Base-by-base conservation (phyloP, 2,329 filamentous ascomycete species). In the Alternaria ethzedia region DNA sequence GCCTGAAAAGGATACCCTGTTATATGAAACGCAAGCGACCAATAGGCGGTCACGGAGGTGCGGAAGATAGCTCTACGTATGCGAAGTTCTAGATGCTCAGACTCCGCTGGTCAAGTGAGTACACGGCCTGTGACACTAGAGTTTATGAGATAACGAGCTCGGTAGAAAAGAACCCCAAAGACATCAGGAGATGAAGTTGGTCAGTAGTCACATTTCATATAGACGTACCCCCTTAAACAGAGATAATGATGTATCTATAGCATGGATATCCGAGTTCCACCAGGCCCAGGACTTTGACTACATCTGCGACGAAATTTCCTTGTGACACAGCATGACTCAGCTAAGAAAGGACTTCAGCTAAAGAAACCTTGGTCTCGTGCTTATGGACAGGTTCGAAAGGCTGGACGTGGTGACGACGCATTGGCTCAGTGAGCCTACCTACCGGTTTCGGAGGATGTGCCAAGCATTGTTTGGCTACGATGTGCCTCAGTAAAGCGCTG, bases 141-240 rank as follows among this genome's bases (percentile, higher is more conserved):
- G 15, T 8, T 8, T 41, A 41, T 6, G 3, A 17, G 36, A 41
- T 3, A 17, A 17, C 36, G n/a, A 41, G 4, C 32, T n/a, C 36
- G 11, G n/a, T 41, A 5, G 36, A 6, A 17, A 41, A 3, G 15
- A 17, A 17, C 36, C 2, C 9, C 8, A 2, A 17, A 17, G 0
- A 41, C 1, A 17, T 1, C 32, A 41, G n/a, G n/a, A 17, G n/a
- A 41, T 17, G 3, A 0, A 5, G 2, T 1, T 41, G 15, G 15
- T 41, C 8, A 17, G 30, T 4, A 36, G n/a, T 17, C 36, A 3
- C 15, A 10, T 17, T 17, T 5, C 11, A 11, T 6, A 41, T 11
- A 41, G 1, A 41, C 36, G 0, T 41, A 10, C 4, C 2, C 9
- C 1, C 1, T 41, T 6, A 9, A 17, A 17, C 3, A 9, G 9